Evolutionary conservation across 2,329 filamentous ascomycete species (phyloP), one percentile per base, ranked within the genome.

Genomic region (Myriangium duriaei): DNA sequence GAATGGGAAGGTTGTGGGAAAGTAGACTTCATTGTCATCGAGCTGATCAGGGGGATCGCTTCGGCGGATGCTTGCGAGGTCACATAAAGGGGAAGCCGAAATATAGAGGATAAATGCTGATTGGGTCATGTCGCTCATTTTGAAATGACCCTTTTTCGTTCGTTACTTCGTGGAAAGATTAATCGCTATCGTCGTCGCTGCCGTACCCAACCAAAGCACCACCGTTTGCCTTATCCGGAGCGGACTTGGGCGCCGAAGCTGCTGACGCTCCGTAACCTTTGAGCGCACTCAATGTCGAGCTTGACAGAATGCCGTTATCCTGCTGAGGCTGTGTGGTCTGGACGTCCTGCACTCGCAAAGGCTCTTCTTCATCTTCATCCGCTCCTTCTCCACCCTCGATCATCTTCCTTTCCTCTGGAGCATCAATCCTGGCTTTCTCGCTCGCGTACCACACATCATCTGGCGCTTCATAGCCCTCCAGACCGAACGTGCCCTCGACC

Each of bases 401-500:
- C 45, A 72, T 48, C 40, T 63, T 64, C 43, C 76, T 68, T 49
- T 80, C 68, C 33, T 76, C 67, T 51, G 81, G 76, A 17, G 78
- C 57, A 46, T 80, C 77, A 41, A 73, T 68, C 0, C 75, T 76
- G 33, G 72, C 76, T 48, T 76, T 73, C 24, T 87, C 84, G 32
- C 82, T 71, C 0, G 86, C 83, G 60, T 87, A 94, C 72, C 92
- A 93, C 16, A 98, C 77, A 45, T 91, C 81, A 55, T 98, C 91
- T 0, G 88, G 87, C 2, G 87, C 87, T 52, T 96, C 84, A 56
- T 95, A 96, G 1, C 87, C 88, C 39, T 88, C 73, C 32, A 98
- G 60, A 0, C 87, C 88, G 54, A 94, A 96, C 14, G 74, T 79
- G 34, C 85, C 86, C 57, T 95, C 85, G 16, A 94, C 76, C 61